phyloP scores from a whole-genome alignment of 345 rosid genomes.

The Eucalyptus tenuipes region DNA sequence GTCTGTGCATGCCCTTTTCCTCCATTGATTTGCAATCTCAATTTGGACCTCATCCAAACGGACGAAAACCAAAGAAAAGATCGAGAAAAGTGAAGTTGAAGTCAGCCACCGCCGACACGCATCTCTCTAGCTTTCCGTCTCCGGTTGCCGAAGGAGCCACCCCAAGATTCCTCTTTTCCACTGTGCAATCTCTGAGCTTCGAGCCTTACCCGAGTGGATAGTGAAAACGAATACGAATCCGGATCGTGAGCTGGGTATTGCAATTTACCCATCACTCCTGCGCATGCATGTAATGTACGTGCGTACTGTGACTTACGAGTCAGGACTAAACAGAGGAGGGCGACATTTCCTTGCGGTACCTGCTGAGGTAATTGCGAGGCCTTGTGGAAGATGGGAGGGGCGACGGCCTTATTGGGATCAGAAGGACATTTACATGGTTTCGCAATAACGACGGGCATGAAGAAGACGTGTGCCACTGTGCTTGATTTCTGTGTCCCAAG shows the following conservation, averaged over 20 bases:
- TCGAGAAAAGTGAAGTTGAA: neutral
- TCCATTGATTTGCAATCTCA: neutral
- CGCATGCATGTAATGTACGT: neutral
- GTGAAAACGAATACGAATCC: neutral
- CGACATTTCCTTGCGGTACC: neutral
- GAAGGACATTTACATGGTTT: neutral
- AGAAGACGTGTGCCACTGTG: neutral
- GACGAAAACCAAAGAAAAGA: neutral
- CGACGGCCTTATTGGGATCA: neutral
- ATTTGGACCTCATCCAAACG: neutral
- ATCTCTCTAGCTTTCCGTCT: neutral
- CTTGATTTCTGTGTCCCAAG: neutral
- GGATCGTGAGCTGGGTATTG: neutral
- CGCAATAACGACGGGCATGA: neutral
- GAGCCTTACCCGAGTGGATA: neutral
- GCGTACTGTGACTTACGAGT: neutral
- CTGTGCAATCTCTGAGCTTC: neutral
- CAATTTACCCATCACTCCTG: neutral
- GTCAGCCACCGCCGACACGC: neutral
- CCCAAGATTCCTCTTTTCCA: neutral
- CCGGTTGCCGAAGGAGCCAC: neutral
- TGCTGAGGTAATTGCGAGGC: neutral
- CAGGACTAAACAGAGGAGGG: neutral
- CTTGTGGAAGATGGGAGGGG: neutral
- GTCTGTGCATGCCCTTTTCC: neutral